Evolutionary conservation across 805 yeast genomes (phyloP), one percentile per base, ranked within the genome.

Genomic region (Starmerella cellae): DNA sequence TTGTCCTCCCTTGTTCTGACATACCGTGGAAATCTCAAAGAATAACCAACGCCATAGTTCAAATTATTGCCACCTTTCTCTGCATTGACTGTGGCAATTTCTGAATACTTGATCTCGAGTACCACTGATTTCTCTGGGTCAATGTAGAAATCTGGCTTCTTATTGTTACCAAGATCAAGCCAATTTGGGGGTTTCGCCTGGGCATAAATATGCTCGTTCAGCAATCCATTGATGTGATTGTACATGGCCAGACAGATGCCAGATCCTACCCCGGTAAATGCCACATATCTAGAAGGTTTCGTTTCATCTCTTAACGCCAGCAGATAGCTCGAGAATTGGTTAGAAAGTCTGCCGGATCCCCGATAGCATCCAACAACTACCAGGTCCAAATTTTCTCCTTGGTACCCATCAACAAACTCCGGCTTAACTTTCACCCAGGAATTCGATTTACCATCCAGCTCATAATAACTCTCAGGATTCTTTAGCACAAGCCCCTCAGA

Each of bases 341-440:
- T 47, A 2, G 55, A 57, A 3, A 63, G 51, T 31, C 64, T 66
- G 37, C 88, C 88, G 19, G 71, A 68, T 0, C 83, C 84, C 16
- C 76, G 75, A 43, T 73, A 76, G 42, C 77, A 79, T 0, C 96
- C 98, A 44, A 87, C 76, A 0, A 88, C 72, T 2, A 77, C 65
- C 37, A 85, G 58, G 59, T 88, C 97, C 47, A 85, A 64, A 53
- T 82, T 81, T 49, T 85, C 94, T 9, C 95, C 95, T 59, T 81
- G 80, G 45, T 79, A 83, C 6, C 58, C 58, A 42, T 76, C 79
- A 41, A 85, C 64, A 55, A 85, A 87, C 51, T 87, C 95, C 0
- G 97, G 97, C 58, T 88, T 88, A 2, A 88, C 72, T 55, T 88
- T 88, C 14, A 84, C 65, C 95, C 96, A 88, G n/a, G 68, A 61